Evolutionary conservation across 345 rosid genomes (phyloP), one percentile per base, ranked within the genome.

Genomic region (Geranium brycei): DNA sequence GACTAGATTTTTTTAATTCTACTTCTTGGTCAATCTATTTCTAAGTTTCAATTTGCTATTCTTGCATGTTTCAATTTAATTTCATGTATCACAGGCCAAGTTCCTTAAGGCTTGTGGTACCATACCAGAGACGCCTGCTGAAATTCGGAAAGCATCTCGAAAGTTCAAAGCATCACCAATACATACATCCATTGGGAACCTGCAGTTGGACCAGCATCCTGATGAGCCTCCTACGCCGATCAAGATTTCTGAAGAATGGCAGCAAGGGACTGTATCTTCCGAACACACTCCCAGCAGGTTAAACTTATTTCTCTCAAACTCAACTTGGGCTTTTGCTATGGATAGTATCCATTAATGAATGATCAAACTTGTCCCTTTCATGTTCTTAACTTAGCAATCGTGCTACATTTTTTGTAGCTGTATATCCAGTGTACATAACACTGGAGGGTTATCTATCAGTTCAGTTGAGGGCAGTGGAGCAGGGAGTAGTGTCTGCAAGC

Each of bases 211-310:
- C 47, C 71, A 70, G 59, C 71, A 70, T 68, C 59, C 59, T 28
- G 71, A 70, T 67, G 68, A 70, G 58, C 70, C 82, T 5, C 65
- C 72, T 31, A 75, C 83, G 41, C 85, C 83, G 3, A 62, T 70
- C 59, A 82, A 79, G 62, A 71, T 68, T 61, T 60, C 67, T 62
- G 79, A 81, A 69, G 81, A 72, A 35, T 19, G 47, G 72, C 84
- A 63, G 61, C 78, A 62, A 62, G 78, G 61, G 57, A 75, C 81
- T 7, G 58, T 60, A 67, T 78, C 90, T 77, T 73, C 76, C 12
- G 90, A 88, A 51, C 72, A 70, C 58, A 79, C 88, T 3, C 86
- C 88, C 23, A 74, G 59, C 84, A 91, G 97, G 97, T 88, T 71
- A 5, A 58, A 57, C 64, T 18, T 61, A 5, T 38, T 38, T 38